Base-by-base conservation (phyloP, 1,139 yeast genomes). In the Pichia sp. region DNA sequence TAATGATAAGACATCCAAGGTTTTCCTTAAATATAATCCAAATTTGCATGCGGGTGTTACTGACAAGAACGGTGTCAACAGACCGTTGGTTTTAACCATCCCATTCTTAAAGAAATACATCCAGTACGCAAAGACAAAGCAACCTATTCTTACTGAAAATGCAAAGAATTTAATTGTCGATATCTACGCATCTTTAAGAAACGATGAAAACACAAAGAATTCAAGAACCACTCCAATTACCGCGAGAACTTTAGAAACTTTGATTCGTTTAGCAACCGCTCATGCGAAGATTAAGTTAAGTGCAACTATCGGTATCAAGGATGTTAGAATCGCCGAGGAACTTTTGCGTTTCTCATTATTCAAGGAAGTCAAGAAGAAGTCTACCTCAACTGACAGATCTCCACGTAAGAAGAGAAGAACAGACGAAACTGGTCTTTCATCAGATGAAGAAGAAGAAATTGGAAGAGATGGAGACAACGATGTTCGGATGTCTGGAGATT, bases 211-310 rank as follows among this genome's bases (percentile, higher is more conserved):
- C 45, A 85, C 81, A 41, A 83, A 83, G 58, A 87, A 83, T 63
- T 78, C 93, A 51, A 82, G 87, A 58, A 90, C 97, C 4, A 86
- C 96, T 1, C 99, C 99, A 34, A 89, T 94, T 56, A 93, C 99
- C 3, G 96, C 99, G 20, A 88, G 99, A 81, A 94, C 99, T 4
- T 74, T 93, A 58, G 99, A 93, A 70, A 93, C 99, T 0, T 75
- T 93, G 58, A 93, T 93, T 65, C 96, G 99, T 73, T 73, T 93
- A 53, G 77, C 98, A 1, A 88, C 98, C 1, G 99, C 99, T 0
- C 99, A 93, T 67, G 99, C 99, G 20, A 93, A 93, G 65, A 89
- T 93, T 14, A 76, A 99, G 59, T 73, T 93, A 46, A 85, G 96
- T 21, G 79, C 79, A 57, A 74, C 79, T 3, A 84, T 93, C 19